Evolutionary conservation across 2,329 filamentous ascomycete genomes (phyloP), one percentile per base, ranked within the genome.

Genomic region (Aspergillus phoenicis): DNA sequence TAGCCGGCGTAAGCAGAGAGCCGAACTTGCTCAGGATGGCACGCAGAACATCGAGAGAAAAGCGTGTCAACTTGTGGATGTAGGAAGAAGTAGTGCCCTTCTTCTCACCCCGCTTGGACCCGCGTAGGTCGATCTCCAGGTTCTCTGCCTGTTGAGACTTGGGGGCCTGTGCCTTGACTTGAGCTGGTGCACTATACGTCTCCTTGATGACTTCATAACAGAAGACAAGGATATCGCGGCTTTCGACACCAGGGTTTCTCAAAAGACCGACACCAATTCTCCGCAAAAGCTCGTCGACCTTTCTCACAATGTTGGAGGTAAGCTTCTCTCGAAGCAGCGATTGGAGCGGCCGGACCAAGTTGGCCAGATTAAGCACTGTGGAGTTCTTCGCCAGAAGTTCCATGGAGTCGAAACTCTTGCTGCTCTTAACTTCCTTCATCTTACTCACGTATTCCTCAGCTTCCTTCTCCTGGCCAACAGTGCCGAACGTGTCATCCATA

Each of bases 341-440:
- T 69, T 91, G 90, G 51, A 98, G 81, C 1, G 95, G 96, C 57
- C 84, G 84, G 54, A 97, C 84, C 4, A 99, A 85, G 53, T 89
- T 86, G 52, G 89, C 87, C 5, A 98, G 83, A 59, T 88, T 87
- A 55, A 79, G 82, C 24, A 97, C 82, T 1, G 93, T 94, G 1
- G 91, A 89, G 52, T 89, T 93, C 71, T 89, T 91, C 26, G 95
- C 90, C 65, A 98, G 84, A 15, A 98, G 82, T 75, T 98, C 94
- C 89, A 98, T 96, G 0, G 95, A 96, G 73, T 99, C 96, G 71
- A 93, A 96, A 73, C 93, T 97, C 82, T 98, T 99, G 82, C 91
- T 97, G 76, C 91, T 95, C 81, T 97, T 98, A 59, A 99, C 89
- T 78, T 99, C 95, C 77, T 96, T 97, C 89, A 96, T 97, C 76